Evolutionary conservation across 2,329 filamentous ascomycete genomes (phyloP), one percentile per base, ranked within the genome.

Genomic region (Chaetoscypha palmicola): DNA sequence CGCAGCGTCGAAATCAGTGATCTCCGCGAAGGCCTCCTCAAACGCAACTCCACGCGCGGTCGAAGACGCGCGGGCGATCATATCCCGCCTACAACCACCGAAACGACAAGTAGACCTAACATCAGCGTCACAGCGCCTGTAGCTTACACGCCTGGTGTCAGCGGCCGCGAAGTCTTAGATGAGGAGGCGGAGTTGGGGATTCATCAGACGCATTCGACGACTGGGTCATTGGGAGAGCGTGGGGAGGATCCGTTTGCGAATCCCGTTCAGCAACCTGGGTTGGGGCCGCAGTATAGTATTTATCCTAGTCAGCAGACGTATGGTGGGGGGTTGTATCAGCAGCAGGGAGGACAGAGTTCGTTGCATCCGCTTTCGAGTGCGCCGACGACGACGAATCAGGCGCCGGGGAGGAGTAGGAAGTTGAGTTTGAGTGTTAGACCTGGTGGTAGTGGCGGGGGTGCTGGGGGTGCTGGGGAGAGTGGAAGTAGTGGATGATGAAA

Each of bases 11-110:
- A 58, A 11, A 54, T 58, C 20, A 51, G 58, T 11, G 45, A 48
- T 3, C 36, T 57, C 3, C 47, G 53, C 19, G 22, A 51, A 23
- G 51, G 49, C 4, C 46, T 63, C 1, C 24, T 62, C n/a, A 59
- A 61, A 37, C 50, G 59, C 16, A 50, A 51, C 26, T 51, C 45
- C 10, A 62, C 60, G 1, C 45, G 58, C 4, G 60, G 60, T 10
- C 44, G 55, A 28, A 43, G 60, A 23, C 48, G 42, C 30, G 54
- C 56, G 3, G 59, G 59, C 17, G 58, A 61, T 12, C 36, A 39
- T 24, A 8, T 57, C 1, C 56, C 55, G 3, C n/a, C n/a, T n/a
- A n/a, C n/a, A n/a, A 23, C 43, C 3, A 3, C 45, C 2, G 45
- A 49, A 9, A 23, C 30, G 5, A 19, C 20, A 16, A 2, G 19